phyloP scores from a whole-genome alignment of 1,284 basidiomycete species.

The Malassezia nana region DNA sequence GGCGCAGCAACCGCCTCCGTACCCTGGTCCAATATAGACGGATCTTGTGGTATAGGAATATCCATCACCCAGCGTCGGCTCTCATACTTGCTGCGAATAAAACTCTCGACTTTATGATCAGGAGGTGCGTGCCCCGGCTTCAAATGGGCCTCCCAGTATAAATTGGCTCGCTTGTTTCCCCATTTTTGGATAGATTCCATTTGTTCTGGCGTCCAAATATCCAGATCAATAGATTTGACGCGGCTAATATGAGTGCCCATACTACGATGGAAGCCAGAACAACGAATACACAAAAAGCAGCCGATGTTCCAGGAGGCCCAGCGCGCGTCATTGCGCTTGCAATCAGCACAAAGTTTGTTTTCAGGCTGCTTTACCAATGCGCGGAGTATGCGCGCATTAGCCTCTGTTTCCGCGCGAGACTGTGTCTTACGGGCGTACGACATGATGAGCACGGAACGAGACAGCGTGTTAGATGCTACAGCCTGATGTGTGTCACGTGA shows the following conservation, averaged over 20 bases:
- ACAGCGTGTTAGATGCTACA: not conserved
- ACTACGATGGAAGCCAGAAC: constrained; percentile 92
- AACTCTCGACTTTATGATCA: constrained; percentile 97
- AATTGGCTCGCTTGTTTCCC: constrained; percentile 83
- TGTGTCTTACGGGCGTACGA: constrained; percentile 30
- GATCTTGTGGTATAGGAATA: constrained; percentile 70
- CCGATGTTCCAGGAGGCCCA: constrained; percentile 98
- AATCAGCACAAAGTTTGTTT: constrained; percentile 68
- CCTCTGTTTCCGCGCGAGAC: constrained; percentile 43
- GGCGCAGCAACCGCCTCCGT: constrained; percentile 23
- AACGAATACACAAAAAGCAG: constrained; percentile 87
- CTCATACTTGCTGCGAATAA: constrained; percentile 95
- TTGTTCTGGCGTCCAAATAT: constrained; percentile 95
- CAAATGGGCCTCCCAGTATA: constrained; percentile 95
- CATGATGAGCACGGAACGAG: constrained; percentile 20
- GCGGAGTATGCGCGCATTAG: constrained; percentile 39
- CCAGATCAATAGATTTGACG: constrained; percentile 93
- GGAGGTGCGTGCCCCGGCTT: constrained; percentile 84
- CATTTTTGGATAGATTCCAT: constrained; percentile 71
- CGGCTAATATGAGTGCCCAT: constrained; percentile 75
- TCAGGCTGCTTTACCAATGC: constrained; percentile 57
- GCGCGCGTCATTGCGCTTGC: constrained; percentile 61
- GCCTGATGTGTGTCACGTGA: not conserved
- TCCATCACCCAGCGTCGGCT: constrained; percentile 82
- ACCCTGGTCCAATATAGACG: constrained; percentile 62